Evolutionary conservation across 2,329 filamentous ascomycete genomes (phyloP).

Genomic region (Fusarium gaditjirri): DNA sequence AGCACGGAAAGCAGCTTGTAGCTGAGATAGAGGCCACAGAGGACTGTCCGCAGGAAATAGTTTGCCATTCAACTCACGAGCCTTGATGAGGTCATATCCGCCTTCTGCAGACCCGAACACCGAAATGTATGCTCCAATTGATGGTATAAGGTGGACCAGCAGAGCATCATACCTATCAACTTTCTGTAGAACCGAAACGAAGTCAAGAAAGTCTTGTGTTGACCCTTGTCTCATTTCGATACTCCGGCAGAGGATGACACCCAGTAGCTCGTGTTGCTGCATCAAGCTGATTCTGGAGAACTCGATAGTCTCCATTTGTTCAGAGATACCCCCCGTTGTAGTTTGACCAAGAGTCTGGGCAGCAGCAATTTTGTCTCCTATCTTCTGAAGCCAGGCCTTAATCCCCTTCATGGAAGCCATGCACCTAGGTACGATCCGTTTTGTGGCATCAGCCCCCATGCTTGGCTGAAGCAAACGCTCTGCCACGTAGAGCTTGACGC

Average conservation of each 20-base stretch:
- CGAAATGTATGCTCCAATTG: slow-evolving; percentile 79
- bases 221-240: slow-evolving; percentile 79
- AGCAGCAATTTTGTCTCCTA: slow-evolving; percentile 80
- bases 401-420: slow-evolving; percentile 80
- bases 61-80: slow-evolving; percentile 74
- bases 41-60: slow-evolving; percentile 75
- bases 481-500: slow-evolving; percentile 50
- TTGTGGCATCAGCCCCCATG: slow-evolving; percentile 54
- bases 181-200: slow-evolving; percentile 75
- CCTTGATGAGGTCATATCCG: slow-evolving; percentile 72
- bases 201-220: slow-evolving; percentile 76
- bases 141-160: slow-evolving; percentile 83
- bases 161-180: slow-evolving; percentile 80
- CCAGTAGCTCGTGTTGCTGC: slow-evolving; percentile 89
- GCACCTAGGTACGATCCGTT: slow-evolving; percentile 78
- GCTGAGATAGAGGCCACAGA: slow-evolving; percentile 76
- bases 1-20: slow-evolving; percentile 81
- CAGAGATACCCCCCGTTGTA: slow-evolving; percentile 57
- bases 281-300: slow-evolving; percentile 83
- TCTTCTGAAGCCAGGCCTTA: slow-evolving; percentile 78
- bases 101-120: slow-evolving; percentile 83
- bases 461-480: slow-evolving; percentile 47
- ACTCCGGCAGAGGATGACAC: slow-evolving; percentile 81
- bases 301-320: slow-evolving; percentile 80
- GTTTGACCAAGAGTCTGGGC: slow-evolving; percentile 77